phyloP scores from a whole-genome alignment of 2,329 filamentous ascomycete species.

The Ceratocystis colombiana region DNA sequence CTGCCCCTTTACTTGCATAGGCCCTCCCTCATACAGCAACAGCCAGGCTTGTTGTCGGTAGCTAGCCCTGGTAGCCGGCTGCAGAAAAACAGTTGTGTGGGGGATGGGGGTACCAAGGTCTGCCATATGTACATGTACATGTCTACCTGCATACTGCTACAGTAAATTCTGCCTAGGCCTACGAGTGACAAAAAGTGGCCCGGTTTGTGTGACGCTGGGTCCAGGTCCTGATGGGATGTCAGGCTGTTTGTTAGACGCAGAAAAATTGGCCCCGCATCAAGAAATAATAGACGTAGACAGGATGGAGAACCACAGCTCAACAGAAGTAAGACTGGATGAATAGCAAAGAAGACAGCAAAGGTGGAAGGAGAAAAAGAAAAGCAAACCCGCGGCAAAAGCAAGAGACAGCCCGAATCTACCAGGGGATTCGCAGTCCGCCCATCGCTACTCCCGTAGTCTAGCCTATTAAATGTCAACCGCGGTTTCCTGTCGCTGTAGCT shows the following conservation, averaged over 20 bases:
- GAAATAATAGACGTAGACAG: neutral
- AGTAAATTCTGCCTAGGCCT: too few relatives aligned
- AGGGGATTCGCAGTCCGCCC: too few relatives aligned
- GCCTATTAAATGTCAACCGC: neutral
- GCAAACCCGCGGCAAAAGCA: too few relatives aligned
- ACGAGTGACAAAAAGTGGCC: neutral
- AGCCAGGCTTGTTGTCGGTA: too few relatives aligned
- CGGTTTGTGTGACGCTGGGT: constrained; percentile 1
- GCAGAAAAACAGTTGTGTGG: too few relatives aligned
- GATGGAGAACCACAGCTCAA: neutral
- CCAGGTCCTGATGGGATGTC: neutral
- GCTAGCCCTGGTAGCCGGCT: too few relatives aligned
- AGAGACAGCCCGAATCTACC: too few relatives aligned
- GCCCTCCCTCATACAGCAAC: too few relatives aligned
- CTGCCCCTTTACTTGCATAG: neutral
- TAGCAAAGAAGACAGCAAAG: neutral
- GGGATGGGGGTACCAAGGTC: too few relatives aligned
- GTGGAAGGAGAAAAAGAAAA: neutral
- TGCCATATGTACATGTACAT: too few relatives aligned
- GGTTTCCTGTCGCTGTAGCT: too few relatives aligned
- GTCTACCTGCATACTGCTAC: too few relatives aligned
- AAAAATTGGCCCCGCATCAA: constrained; percentile 1
- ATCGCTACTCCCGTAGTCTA: neutral
- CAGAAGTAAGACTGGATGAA: neutral
- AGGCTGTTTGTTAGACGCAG: neutral